Evolutionary conservation across 495 filamentous ascomycete genomes (phyloP).

Genomic region (Letharia lupina): DNA sequence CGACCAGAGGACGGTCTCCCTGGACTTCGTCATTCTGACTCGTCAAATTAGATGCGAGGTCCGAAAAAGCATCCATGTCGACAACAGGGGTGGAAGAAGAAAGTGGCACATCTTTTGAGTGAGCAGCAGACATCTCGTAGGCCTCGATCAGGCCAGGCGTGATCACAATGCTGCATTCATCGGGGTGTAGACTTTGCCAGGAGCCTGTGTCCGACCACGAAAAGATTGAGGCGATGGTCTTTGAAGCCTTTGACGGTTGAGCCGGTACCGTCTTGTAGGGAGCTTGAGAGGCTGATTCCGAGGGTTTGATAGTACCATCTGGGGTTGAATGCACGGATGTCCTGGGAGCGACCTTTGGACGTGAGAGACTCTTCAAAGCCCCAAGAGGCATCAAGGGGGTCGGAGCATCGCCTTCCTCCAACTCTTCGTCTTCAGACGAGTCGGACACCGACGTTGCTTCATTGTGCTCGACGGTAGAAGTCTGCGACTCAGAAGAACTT

Average conservation of each 20-base stretch:
- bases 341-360: constrained; percentile 31
- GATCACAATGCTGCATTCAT: constrained; percentile 71
- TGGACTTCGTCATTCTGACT: constrained; percentile 34
- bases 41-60: constrained; percentile 30
- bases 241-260: constrained; percentile 48
- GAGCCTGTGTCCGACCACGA: constrained; percentile 73
- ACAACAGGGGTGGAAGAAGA: constrained; percentile 20
- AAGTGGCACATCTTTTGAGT: constrained; percentile 29
- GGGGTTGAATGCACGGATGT: constrained; percentile 39
- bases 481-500: constrained; percentile 43
- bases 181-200: constrained; percentile 71
- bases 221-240: constrained; percentile 69
- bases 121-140: constrained; percentile 52
- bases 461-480: constrained; percentile 45
- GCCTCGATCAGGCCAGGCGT: constrained; percentile 82
- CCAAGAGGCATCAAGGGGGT: constrained; percentile 31
- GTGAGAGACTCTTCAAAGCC: constrained; percentile 13
- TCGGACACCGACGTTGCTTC: constrained; percentile 41
- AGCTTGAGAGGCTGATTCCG: constrained; percentile 67
- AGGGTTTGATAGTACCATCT: constrained; percentile 55
- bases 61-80: constrained; percentile 21
- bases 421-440: constrained; percentile 48
- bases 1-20: constrained; percentile 56
- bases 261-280: constrained; percentile 49
- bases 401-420: constrained; percentile 41